phyloP scores from a whole-genome alignment of 257 asterid genomes.

The Gardenia jasminoides region DNA sequence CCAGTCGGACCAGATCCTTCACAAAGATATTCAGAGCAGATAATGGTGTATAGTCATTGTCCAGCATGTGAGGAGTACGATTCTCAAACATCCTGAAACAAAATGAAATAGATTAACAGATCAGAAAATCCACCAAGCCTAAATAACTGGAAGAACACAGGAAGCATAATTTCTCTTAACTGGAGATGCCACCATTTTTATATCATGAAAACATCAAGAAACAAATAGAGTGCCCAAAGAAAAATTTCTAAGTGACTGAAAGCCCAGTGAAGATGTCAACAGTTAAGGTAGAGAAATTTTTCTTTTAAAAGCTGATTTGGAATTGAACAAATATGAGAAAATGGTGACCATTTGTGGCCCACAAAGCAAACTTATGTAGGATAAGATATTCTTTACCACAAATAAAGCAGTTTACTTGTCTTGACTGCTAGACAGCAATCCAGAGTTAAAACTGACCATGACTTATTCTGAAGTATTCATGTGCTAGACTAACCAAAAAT shows the following conservation, averaged over 20 bases:
- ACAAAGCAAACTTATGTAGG: not conserved
- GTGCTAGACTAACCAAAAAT: not conserved
- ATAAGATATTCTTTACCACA: not conserved
- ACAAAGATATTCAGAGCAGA: conserved; percentile 98
- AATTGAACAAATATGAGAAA: not conserved
- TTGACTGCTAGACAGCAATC: not conserved
- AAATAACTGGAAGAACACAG: not conserved
- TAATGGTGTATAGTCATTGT: conserved; percentile 89
- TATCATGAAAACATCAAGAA: not conserved
- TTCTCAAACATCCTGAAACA: conserved; percentile 94
- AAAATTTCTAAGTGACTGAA: not conserved
- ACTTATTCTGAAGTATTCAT: not conserved
- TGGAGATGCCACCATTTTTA: not conserved
- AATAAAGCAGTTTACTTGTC: not conserved
- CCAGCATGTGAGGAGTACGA: conserved; percentile 96
- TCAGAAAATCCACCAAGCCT: not conserved
- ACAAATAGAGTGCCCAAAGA: not conserved
- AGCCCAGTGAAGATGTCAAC: not conserved
- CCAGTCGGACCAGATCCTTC: conserved; percentile 83
- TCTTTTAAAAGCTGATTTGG: not conserved
- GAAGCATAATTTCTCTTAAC: not conserved
- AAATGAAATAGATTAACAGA: conserved; percentile 18
- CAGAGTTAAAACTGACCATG: not conserved
- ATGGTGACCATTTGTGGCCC: not conserved
- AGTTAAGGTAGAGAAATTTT: not conserved